These are phyloP conservation scores for Nakaseomyces bracarensis DNA, from an alignment of 1,139 yeast genomes.

Conservation along the genomic window DNA sequence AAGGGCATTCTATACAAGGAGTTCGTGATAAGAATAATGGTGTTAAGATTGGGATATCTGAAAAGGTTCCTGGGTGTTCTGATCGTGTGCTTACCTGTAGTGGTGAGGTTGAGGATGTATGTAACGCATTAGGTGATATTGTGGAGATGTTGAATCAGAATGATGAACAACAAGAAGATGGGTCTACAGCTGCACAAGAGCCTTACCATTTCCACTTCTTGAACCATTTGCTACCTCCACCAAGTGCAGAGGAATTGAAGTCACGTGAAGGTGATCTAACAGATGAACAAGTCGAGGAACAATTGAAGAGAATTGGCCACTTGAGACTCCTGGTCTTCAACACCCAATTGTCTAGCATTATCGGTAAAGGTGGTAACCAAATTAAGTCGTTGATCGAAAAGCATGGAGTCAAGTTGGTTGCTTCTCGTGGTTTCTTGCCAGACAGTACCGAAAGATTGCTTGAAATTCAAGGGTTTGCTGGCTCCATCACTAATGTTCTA, in stretches of 20 bases:
- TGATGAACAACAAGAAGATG: slow-evolving; percentile 12
- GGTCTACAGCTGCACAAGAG: slow-evolving; percentile 10
- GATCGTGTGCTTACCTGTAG: slow-evolving; percentile 78
- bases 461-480: slow-evolving; percentile 77
- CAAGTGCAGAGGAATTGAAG: slow-evolving; percentile 21
- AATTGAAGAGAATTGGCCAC: slow-evolving; percentile 25
- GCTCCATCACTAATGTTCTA: slow-evolving; percentile 62
- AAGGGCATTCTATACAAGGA: slow-evolving; percentile 71
- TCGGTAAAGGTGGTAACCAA: slow-evolving; percentile 77
- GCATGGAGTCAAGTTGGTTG: slow-evolving; percentile 72
- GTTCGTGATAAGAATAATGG: slow-evolving; percentile 61
- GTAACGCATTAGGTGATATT: slow-evolving; percentile 64
- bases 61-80: slow-evolving; percentile 70
- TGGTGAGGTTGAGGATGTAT: slow-evolving; percentile 68
- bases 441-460: slow-evolving; percentile 82
- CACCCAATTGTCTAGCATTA: slow-evolving; percentile 82
- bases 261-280: background rate
- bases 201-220: slow-evolving; percentile 29
- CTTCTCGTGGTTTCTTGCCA: slow-evolving; percentile 76
- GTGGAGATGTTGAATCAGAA: slow-evolving; percentile 48
- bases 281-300: slow-evolving; percentile 14
- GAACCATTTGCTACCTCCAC: slow-evolving; percentile 30
- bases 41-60: slow-evolving; percentile 85
- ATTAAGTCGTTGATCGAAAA: slow-evolving; percentile 73
- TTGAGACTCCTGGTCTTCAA: slow-evolving; percentile 74